Evolutionary conservation across 2,329 filamentous ascomycete species (phyloP).

Genomic region (Cytospora mali): DNA sequence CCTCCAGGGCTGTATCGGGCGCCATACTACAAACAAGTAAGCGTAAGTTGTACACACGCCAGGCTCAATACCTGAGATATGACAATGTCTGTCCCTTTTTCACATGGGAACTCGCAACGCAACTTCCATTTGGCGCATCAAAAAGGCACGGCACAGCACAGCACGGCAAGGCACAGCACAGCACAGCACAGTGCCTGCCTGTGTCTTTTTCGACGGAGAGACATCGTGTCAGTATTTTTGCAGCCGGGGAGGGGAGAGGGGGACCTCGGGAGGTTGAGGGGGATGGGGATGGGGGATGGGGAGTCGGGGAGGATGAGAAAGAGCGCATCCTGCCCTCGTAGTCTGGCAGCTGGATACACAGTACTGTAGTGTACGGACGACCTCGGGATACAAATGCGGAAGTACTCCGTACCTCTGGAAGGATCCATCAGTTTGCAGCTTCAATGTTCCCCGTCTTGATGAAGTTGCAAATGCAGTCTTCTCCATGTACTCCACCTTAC

Average conservation of each 20-base stretch:
- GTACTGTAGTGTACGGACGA: no score
- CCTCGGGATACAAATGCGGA: background rate
- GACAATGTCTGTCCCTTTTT: background rate
- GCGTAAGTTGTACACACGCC: no score
- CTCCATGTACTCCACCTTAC: background rate
- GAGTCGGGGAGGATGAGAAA: no score
- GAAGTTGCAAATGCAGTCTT: constrained; percentile 5
- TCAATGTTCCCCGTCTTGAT: constrained; percentile 10
- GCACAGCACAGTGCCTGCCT: background rate
- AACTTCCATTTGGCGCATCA: no score
- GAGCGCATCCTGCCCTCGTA: background rate
- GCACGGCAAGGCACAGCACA: no score
- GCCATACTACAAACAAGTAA: no score
- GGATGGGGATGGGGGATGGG: no score
- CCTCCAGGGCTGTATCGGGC: background rate
- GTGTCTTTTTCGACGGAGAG: background rate
- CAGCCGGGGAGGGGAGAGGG: background rate
- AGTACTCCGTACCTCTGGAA: constrained; percentile 3
- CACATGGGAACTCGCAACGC: background rate
- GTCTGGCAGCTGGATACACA: background rate
- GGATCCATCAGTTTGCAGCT: constrained; percentile 22
- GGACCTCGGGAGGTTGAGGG: background rate
- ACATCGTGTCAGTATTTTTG: no score
- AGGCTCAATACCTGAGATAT: no score
- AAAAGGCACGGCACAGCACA: no score